phyloP scores from a whole-genome alignment of 306 rosid genomes.

The Vachellia pachyceras region DNA sequence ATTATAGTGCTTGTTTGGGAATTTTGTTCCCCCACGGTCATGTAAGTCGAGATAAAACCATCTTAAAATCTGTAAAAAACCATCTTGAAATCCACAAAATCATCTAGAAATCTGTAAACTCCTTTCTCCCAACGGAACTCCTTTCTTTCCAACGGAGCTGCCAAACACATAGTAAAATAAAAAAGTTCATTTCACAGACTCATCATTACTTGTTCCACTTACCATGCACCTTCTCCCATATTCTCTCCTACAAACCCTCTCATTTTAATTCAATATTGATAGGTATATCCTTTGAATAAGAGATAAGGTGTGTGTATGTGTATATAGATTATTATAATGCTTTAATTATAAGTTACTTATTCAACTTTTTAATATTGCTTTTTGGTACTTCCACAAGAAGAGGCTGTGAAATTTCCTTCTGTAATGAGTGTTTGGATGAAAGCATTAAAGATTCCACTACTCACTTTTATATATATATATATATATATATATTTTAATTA shows the following conservation, averaged over 20 bases:
- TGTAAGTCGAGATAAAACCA: too few species aligned
- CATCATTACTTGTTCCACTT: conserved; percentile 33
- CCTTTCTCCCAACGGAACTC: too few species aligned
- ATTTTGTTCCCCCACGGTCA: too few species aligned
- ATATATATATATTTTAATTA: conserved; percentile 8
- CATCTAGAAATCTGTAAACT: too few species aligned
- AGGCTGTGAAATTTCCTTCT: neutral
- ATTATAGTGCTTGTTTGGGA: too few species aligned
- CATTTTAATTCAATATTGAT: conserved; percentile 12
- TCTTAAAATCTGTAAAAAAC: too few species aligned
- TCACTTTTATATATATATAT: too few species aligned
- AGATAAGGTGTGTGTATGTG: neutral
- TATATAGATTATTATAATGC: neutral
- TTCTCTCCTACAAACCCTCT: neutral
- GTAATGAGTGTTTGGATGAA: too few species aligned
- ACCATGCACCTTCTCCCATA: neutral
- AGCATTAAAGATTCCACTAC: conserved; percentile 19
- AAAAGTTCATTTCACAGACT: conserved; percentile 8
- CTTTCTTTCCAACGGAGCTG: too few species aligned
- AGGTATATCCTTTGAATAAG: conserved; percentile 20
- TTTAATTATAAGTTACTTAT: neutral
- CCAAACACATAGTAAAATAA: too few species aligned
- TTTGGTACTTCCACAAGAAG: conserved; percentile 13
- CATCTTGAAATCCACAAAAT: too few species aligned
- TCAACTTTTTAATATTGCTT: neutral